Evolutionary conservation across 495 filamentous ascomycete genomes (phyloP).

Genomic region (Paragyromitra xinjiangensis): DNA sequence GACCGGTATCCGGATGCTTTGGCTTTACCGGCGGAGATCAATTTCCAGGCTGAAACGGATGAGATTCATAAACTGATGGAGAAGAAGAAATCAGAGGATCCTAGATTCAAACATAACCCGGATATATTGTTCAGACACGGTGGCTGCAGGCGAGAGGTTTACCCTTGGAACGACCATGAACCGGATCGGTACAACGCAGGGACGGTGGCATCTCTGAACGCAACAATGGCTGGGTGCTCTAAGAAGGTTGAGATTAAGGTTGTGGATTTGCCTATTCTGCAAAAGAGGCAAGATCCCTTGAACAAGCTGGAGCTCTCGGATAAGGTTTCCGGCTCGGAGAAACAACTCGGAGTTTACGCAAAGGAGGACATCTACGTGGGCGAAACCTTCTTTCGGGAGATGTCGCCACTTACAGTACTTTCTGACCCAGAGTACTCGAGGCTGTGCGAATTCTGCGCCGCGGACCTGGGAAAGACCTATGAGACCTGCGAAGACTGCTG

Average conservation of each 20-base stretch:
- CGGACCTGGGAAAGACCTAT: slow-evolving; percentile 65
- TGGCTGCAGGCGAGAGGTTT: slow-evolving; percentile 82
- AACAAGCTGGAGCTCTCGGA: slow-evolving; percentile 56
- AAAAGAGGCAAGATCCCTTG: slow-evolving; percentile 58
- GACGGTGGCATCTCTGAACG: slow-evolving; percentile 73
- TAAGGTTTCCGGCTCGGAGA: slow-evolving; percentile 52
- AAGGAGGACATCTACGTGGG: slow-evolving; percentile 78
- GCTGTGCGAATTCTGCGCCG: slow-evolving; percentile 55
- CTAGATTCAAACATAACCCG: slow-evolving; percentile 58
- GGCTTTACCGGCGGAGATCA: slow-evolving; percentile 41
- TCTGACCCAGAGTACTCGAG: slow-evolving; percentile 55
- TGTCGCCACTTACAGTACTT: slow-evolving; percentile 76
- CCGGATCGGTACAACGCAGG: slow-evolving; percentile 80
- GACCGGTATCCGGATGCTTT: slow-evolving; percentile 46
- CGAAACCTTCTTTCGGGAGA: slow-evolving; percentile 80
- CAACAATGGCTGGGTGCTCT: slow-evolving; percentile 72
- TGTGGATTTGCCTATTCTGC: slow-evolving; percentile 74
- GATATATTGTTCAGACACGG: slow-evolving; percentile 67
- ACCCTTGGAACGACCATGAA: slow-evolving; percentile 92
- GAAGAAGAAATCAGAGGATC: slow-evolving; percentile 39
- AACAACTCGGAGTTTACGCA: slow-evolving; percentile 89
- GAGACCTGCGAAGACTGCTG: slow-evolving; percentile 58
- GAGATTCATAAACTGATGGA: slow-evolving; percentile 38
- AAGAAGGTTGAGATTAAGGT: slow-evolving; percentile 73
- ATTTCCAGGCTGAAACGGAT: slow-evolving; percentile 51